Base-by-base conservation (phyloP, 805 yeast species). In the Blastobotrys robertii region DNA sequence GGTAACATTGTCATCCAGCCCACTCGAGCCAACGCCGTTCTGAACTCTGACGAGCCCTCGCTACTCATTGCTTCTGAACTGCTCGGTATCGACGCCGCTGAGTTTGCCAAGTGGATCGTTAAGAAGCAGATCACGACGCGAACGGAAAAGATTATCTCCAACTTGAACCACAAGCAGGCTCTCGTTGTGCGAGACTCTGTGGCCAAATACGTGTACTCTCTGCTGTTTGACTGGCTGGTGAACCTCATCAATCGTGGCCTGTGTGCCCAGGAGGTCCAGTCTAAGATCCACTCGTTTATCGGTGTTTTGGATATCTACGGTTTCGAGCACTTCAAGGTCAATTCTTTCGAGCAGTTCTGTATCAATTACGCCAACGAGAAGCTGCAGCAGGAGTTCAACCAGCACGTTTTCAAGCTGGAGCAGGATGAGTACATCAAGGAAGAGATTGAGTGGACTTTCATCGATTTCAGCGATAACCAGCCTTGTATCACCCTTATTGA, bases 251-350 rank as follows among this genome's bases (percentile, higher is more conserved):
- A 90, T 62, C 62, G 73, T 15, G 94, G 86, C 57, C 73, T 90
- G 56, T 84, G 92, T 58, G 79, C 90, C 2, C 79, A 81, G 14
- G 81, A 76, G 37, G 75, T 85, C 30, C 73, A 70, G 34, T 66
- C 68, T 16, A 65, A 77, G 31, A 72, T 81, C 43, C 66, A 72
- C 37, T 74, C 85, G 1, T 92, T 90, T 55, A 90, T 90, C 56
- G 98, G 98, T 62, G 97, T 90, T 28, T 73, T 90, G 55, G 98
- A 90, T 80, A 90, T 90, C 54, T 90, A 90, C 59, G 98, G 98
- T 16, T 90, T 90, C 62, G 98, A 90, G 65, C 97, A 90, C 65
- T 90, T 90, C 61, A 88, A 85, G 52, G 79, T 76, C 56, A 90
- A 90, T 66, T 87, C 96, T 7, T 90, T 90, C 58, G 98, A 90